Evolutionary conservation across 192 early-diverging fungal species (phyloP), one percentile per base, ranked within the genome.

Genomic region (Lunasporangiospora selenospora): DNA sequence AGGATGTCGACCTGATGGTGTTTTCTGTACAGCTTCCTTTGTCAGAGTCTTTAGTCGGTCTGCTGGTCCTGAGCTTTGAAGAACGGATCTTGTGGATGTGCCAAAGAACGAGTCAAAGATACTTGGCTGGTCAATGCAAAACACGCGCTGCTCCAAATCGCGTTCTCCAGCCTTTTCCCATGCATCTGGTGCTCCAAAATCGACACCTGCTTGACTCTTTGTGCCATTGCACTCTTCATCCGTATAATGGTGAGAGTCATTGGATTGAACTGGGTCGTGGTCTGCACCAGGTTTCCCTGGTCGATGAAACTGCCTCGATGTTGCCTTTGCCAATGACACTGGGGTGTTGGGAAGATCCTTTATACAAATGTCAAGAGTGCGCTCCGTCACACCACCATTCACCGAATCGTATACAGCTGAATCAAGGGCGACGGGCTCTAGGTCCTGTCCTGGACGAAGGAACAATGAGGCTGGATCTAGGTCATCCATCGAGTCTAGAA

Each of bases 401-500:
- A 70, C 52, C 10, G 58, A 54, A 30, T 61, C 66, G 21, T 61
- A 70, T 9, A 70, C 27, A 5, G 36, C 34, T 13, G 66, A 46
- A 53, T 70, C 66, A 6, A 70, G 12, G 2, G 26, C 29, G 13
- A 61, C 13, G 1, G 66, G 45, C 36, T 42, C 50, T 23, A 51
- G 54, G n/a, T 59, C 66, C 16, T 70, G 37, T 3, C 19, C 50
- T 0, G 51, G 31, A 60, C 48, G 54, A 38, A 58, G 56, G 18
- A 70, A 26, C 19, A 70, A 27, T 6, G 66, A 61, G 13, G 58
- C 66, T 15, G 66, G 66, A 27, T 70, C 66, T 53, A 54, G 19
- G 31, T 67, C 55, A 16, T 67, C 47, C 64, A 67, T 67, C n/a
- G n/a, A n/a, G n/a, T n/a, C n/a, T n/a, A n/a, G n/a, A n/a, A n/a